These are phyloP conservation scores for Boletus reticuloceps DNA, from an alignment of 768 basidiomycete genomes.

Conservation along the genomic window DNA sequence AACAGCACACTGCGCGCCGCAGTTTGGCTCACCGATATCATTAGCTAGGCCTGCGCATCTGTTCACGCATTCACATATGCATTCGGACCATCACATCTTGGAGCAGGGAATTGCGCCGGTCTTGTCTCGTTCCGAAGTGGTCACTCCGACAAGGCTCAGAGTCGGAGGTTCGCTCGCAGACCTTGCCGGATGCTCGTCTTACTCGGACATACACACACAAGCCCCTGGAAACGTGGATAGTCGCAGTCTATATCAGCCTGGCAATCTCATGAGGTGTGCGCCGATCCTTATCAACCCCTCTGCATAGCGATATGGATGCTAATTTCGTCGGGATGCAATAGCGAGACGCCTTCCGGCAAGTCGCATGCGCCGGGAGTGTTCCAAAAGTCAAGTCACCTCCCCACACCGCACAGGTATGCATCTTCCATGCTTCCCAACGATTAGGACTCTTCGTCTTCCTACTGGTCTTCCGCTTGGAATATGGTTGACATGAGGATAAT, in stretches of 20 bases:
- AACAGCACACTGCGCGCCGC: neutral
- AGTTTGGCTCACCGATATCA: neutral
- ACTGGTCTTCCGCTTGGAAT: neutral
- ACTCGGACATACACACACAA: slow-evolving; percentile 11
- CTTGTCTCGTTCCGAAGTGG: slow-evolving; percentile 6
- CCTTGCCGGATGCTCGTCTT: slow-evolving; percentile 15
- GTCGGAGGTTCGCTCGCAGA: slow-evolving; percentile 9
- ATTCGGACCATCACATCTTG: slow-evolving; percentile 3
- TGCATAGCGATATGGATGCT: neutral
- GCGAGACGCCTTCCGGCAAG: slow-evolving; percentile 7
- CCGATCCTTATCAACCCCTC: neutral
- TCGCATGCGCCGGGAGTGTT: slow-evolving; percentile 1
- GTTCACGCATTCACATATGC: slow-evolving; percentile 7
- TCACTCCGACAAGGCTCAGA: slow-evolving; percentile 11
- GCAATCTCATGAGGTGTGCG: slow-evolving; percentile 14
- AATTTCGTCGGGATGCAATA: neutral
- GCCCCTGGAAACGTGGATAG: slow-evolving; percentile 14
- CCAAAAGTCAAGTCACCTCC: slow-evolving; percentile 25
- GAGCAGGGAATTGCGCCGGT: neutral
- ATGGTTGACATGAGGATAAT: slow-evolving; percentile 12
- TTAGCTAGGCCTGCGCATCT: neutral
- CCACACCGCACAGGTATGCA: slow-evolving; percentile 31
- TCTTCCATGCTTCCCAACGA: neutral
- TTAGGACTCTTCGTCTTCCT: no score
- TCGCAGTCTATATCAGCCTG: slow-evolving; percentile 3